These are phyloP conservation scores for Quercus aquifolioides DNA, from an alignment of 306 rosid species.

Conservation along the genomic window DNA sequence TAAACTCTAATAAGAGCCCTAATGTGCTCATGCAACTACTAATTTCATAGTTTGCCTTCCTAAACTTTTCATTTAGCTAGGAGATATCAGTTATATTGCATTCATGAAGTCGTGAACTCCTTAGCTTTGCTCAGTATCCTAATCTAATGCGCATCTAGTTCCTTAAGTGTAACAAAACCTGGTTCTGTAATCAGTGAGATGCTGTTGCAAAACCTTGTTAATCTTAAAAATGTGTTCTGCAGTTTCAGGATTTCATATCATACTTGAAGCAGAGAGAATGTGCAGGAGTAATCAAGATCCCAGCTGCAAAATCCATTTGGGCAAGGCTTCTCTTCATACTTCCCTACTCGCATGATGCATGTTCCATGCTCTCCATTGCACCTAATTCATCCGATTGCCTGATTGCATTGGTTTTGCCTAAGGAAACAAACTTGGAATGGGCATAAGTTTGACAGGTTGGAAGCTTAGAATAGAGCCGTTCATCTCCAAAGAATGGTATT, in stretches of 20 bases:
- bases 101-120: background rate
- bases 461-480: conserved; percentile 1
- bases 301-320: conserved; percentile 77
- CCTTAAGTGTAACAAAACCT: background rate
- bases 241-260: conserved; percentile 92
- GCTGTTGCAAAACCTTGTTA: background rate
- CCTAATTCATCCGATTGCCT: conserved; percentile 72
- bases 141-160: background rate
- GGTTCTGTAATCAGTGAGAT: background rate
- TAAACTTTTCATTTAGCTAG: background rate
- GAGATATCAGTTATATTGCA: background rate
- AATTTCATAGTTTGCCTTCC: background rate
- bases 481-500: background rate
- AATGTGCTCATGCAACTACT: background rate
- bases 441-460: conserved; percentile 27
- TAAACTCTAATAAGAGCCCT: background rate
- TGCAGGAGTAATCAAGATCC: conserved; percentile 92
- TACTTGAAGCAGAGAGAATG: conserved; percentile 97
- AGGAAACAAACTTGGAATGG: conserved; percentile 94
- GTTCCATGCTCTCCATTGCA: conserved; percentile 74
- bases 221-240: conserved; percentile 29
- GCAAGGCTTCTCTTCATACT: conserved; percentile 89
- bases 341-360: conserved; percentile 71
- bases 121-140: background rate
- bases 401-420: conserved; percentile 82